Percentiles rank a stretch among this genome's conserved stretches.
phyloP scores from a whole-genome alignment of 345 rosid species.

The Luvunga scandens region DNA sequence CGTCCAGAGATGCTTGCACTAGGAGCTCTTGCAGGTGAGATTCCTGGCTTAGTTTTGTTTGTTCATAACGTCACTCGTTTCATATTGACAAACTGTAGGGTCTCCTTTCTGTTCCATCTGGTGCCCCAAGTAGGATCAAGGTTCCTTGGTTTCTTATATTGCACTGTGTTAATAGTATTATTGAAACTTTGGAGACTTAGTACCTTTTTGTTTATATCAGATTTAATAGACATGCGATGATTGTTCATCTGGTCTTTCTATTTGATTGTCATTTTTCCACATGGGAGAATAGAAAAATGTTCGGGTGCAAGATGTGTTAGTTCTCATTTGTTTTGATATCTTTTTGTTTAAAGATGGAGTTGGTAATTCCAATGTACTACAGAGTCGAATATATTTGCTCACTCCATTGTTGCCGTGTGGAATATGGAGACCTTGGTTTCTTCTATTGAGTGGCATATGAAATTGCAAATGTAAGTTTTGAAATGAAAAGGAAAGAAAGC shows the following conservation, averaged over 20 bases:
- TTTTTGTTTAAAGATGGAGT: neutral
- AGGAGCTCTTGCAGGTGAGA: slow-evolving; percentile 90
- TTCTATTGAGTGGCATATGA: neutral
- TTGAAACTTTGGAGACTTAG: neutral
- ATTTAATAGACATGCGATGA: neutral
- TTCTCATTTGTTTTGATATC: neutral
- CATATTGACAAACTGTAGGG: too few species aligned
- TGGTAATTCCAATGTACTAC: neutral
- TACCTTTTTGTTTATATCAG: neutral
- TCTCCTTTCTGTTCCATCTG: neutral
- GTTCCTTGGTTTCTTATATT: neutral
- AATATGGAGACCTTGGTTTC: neutral
- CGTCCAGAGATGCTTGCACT: slow-evolving; percentile 91
- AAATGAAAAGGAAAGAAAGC: neutral
- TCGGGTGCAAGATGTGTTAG: neutral
- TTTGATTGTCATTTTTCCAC: neutral
- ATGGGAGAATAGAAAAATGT: neutral
- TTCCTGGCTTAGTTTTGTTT: neutral
- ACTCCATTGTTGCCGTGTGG: neutral
- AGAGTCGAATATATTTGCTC: neutral
- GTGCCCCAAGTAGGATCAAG: neutral
- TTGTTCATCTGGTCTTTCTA: neutral
- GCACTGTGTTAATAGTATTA: neutral
- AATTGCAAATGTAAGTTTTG: neutral
- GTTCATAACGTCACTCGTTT: neutral